Evolutionary conservation across 345 rosid species (phyloP), one percentile per base, ranked within the genome.

Genomic region (Syzygium jambos): DNA sequence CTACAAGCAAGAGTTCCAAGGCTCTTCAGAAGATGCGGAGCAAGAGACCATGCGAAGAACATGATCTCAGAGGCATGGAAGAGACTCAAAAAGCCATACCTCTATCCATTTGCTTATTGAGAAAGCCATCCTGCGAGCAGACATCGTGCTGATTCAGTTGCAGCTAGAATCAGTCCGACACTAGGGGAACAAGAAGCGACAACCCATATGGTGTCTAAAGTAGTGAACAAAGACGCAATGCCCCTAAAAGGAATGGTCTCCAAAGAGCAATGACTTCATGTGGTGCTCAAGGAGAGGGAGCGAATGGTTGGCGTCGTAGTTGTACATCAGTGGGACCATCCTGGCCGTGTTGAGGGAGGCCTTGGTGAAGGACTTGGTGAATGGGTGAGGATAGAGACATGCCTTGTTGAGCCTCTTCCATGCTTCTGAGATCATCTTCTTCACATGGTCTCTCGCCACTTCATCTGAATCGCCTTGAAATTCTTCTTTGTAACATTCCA

Each of bases 61-160:
- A 88, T 91, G 90, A 94, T 94, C 89, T 87, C 92, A 6, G 85
- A 93, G 7, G 90, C 91, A n/a, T 94, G 97, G 97, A 93, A 93
- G 89, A 63, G 43, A 4, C 91, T 94, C 10, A 94, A 94, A 89
- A 85, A 41, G 6, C 93, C 92, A 85, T 95, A 91, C 73, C 87
- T 94, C 23, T 84, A 52, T 27, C 86, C 86, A 63, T 29, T 14
- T 63, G 41, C 15, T 19, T 21, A 30, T 29, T 16, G 41, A 63
- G 77, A 63, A 63, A 29, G 29, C 29, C 21, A 15, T 5, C 10
- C 77, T 11, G 13, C 0, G 1, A 63, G 21, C 1, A 1, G 11
- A 16, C 11, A 30, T 63, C 4, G 15, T 29, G 41, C 41, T 11
- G 0, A 16, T 63, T 63, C 19, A 15, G 21, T 5, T 29, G 34